These are phyloP conservation scores for Metarhizium anisopliae DNA, from an alignment of 2,329 filamentous ascomycete species.

Conservation along the genomic window DNA sequence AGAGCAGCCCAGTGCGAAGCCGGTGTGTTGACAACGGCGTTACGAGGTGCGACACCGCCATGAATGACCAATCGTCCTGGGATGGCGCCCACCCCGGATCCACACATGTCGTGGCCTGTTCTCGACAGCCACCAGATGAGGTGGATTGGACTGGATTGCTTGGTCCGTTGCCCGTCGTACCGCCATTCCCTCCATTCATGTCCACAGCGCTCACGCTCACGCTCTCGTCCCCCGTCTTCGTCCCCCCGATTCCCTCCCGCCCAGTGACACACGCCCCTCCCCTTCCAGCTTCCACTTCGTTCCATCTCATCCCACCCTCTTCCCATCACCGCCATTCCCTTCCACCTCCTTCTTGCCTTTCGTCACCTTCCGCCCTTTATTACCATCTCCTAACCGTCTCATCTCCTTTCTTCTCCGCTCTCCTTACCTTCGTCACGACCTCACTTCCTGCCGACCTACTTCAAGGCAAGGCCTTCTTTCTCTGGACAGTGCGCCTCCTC, in stretches of 20 bases:
- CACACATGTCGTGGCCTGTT: conserved; percentile 1
- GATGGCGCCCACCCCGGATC: conserved; percentile 3
- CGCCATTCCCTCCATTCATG: conserved; percentile 3
- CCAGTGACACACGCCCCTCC: conserved; percentile 17
- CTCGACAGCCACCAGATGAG: neutral
- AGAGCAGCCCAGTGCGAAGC: neutral
- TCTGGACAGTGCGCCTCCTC: conserved; percentile 24
- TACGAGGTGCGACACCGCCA: neutral
- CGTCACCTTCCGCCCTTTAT: conserved; percentile 22
- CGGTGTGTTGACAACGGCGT: neutral
- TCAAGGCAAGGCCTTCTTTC: conserved; percentile 25
- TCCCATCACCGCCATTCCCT: conserved; percentile 27
- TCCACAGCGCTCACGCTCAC: neutral
- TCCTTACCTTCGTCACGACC: conserved; percentile 8
- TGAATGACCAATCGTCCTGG: neutral
- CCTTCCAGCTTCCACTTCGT: conserved; percentile 21
- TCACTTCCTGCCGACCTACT: conserved; percentile 6
- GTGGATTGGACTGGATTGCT: conserved; percentile 1
- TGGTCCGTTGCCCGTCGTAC: conserved; percentile 5
- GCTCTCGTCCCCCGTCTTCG: conserved; percentile 3
- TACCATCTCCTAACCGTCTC: conserved; percentile 19
- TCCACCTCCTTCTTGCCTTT: conserved; percentile 15
- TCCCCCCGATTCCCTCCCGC: conserved; percentile 11
- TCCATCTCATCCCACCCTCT: conserved; percentile 24
- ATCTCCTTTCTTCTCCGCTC: conserved; percentile 18